phyloP scores from a whole-genome alignment of 2,329 filamentous ascomycete genomes.

The Colletotrichum tabaci region DNA sequence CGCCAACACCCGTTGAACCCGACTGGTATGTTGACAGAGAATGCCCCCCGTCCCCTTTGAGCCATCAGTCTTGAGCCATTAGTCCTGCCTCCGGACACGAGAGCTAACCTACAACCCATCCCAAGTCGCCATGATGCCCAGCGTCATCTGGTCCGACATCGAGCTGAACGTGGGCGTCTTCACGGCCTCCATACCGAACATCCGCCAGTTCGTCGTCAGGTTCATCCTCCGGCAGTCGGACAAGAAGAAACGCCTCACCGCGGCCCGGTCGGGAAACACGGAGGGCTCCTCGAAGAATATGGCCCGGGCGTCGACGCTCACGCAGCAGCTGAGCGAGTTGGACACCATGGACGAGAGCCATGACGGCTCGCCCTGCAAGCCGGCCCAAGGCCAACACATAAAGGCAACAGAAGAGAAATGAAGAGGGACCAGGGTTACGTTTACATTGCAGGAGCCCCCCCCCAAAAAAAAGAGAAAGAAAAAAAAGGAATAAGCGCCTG shows the following conservation, averaged over 20 bases:
- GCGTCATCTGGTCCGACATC: constrained; percentile 26
- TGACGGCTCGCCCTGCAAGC: neutral
- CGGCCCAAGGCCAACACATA: too few relatives aligned
- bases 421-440: neutral
- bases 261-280: neutral
- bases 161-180: constrained; percentile 31
- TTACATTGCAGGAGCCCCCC: too few relatives aligned
- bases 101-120: neutral
- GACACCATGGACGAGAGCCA: constrained; percentile 16
- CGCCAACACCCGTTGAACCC: constrained; percentile 20
- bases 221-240: constrained; percentile 29
- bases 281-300: neutral
- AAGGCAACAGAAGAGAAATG: neutral
- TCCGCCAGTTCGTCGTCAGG: constrained; percentile 37
- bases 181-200: constrained; percentile 34
- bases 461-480: too few relatives aligned
- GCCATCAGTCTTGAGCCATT: too few relatives aligned
- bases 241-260: constrained; percentile 29
- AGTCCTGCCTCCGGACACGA: too few relatives aligned
- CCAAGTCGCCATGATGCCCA: constrained; percentile 32
- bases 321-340: constrained; percentile 20
- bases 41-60: too few relatives aligned
- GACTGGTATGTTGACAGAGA: constrained; percentile 13
- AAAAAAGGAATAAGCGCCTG: too few relatives aligned
- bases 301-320: neutral